Conservation (phyloP, 2,329 filamentous ascomycete species). For the Talaromyces amestolkiae region DNA sequence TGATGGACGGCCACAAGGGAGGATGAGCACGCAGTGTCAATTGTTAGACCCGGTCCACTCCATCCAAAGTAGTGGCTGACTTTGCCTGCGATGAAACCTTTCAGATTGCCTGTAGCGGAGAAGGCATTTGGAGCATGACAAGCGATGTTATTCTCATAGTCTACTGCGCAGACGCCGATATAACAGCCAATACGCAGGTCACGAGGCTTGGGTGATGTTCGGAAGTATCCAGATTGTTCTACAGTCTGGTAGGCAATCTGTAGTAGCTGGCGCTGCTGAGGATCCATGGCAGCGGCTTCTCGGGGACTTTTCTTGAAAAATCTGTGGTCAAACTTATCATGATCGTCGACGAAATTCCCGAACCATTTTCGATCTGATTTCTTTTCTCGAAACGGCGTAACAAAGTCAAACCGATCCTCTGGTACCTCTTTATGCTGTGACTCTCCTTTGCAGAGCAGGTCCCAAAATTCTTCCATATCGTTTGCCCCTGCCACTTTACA, state of each 20-base stretch:
- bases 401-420: not conserved
- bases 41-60: constrained; percentile 42
- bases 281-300: constrained; percentile 29
- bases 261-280: constrained; percentile 28
- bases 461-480: constrained; percentile 33
- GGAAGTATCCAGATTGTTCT: not conserved
- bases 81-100: constrained; percentile 41
- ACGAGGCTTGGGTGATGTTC: not conserved
- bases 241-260: constrained; percentile 28
- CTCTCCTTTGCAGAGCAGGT: constrained; percentile 25
- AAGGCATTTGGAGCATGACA: constrained; percentile 32
- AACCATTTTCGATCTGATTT: constrained; percentile 20
- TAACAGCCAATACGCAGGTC: constrained; percentile 26
- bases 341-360: constrained; percentile 17
- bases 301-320: constrained; percentile 27
- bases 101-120: constrained; percentile 30
- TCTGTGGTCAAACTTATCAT: constrained; percentile 26
- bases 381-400: not conserved
- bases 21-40: constrained; percentile 50
- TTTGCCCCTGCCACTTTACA: constrained; percentile 31
- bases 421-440: constrained; percentile 21
- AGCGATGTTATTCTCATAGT: constrained; percentile 31
- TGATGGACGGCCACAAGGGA: constrained; percentile 39
- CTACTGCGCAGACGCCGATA: constrained; percentile 26
- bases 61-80: constrained; percentile 42